Evolutionary conservation across 352 stramenopile genomes (phyloP).

Genomic region (Phytophthora brassicae): DNA sequence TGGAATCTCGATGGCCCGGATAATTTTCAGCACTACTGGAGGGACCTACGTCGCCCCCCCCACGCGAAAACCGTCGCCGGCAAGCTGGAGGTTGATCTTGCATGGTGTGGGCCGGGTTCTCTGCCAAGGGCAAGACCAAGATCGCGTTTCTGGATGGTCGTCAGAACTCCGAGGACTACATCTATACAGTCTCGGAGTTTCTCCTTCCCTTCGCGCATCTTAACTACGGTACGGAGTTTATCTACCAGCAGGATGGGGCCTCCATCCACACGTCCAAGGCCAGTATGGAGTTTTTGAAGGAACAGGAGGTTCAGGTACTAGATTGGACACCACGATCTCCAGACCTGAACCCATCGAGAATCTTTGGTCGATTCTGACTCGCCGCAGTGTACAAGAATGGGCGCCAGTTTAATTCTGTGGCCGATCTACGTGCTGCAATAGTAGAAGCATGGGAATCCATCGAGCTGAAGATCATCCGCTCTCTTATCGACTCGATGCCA

Average conservation of each 20-base stretch:
- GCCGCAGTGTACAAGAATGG: slow-evolving; percentile 17
- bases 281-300: neutral
- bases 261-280: neutral
- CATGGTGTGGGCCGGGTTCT: neutral
- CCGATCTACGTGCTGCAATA: neutral
- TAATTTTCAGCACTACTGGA: slow-evolving; percentile 35
- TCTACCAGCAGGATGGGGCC: neutral
- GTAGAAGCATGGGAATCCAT: slow-evolving; percentile 1
- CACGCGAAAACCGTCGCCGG: slow-evolving; percentile 6
- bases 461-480: neutral
- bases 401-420: slow-evolving; percentile 1
- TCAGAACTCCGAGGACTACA: neutral
- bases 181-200: neutral
- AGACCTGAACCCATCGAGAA: slow-evolving; percentile 33
- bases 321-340: slow-evolving; percentile 20
- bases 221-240: neutral
- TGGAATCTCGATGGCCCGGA: slow-evolving; percentile 45
- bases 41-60: slow-evolving; percentile 8
- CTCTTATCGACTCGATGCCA: slow-evolving; percentile 5
- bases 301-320: neutral
- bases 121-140: neutral
- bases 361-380: slow-evolving; percentile 21
- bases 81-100: slow-evolving; percentile 7
- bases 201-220: neutral
- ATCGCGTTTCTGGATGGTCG: neutral